Base-by-base conservation (phyloP, 1,139 yeast genomes). In the Yamadazyma atlantica region DNA sequence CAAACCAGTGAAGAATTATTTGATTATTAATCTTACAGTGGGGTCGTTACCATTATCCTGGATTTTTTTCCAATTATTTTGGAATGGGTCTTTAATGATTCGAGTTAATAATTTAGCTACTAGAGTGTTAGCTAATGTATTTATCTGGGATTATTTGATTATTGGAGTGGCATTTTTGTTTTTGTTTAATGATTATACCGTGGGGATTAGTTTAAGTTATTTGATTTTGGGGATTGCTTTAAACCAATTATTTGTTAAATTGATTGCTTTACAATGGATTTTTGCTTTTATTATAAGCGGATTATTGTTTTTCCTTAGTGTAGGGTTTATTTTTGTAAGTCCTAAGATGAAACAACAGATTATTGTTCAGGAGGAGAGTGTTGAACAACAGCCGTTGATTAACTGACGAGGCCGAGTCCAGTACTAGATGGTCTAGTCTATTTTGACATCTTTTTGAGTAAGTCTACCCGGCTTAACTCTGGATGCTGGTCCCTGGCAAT, bases 211-310 rank as follows among this genome's bases (percentile, higher is more conserved):
- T 35, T 68, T 80, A 15, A 60, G 82, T 22, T 70, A 75, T 46
- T 65, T 85, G 48, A 66, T 73, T 45, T 71, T 83, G 46, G 90
- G 85, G 23, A 58, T 85, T 34, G 92, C 81, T 3, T 66, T 83
- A 37, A 82, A 84, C 40, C 95, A 85, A 62, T 58, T 85, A 42
- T 70, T 80, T 53, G 75, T 79, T 39, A 83, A 78, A 63, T 66
- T 77, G 22, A 73, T 85, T 64, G 92, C 92, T 3, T 69, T 85
- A 44, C 95, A 85, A 64, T 86, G 95, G 95, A 78, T 83, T 47
- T 85, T 85, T 65, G 94, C 89, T 8, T 79, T 83, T 48, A 60
- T 75, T 39, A 84, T 85, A 47, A 65, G 85, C 11, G 81, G 77
- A 10, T 38, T 69, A 28, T 71, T 82, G 56, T 68, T 78, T 42